Conservation (phyloP, 805 yeast genomes). For the Nakazawaea pomicola region DNA sequence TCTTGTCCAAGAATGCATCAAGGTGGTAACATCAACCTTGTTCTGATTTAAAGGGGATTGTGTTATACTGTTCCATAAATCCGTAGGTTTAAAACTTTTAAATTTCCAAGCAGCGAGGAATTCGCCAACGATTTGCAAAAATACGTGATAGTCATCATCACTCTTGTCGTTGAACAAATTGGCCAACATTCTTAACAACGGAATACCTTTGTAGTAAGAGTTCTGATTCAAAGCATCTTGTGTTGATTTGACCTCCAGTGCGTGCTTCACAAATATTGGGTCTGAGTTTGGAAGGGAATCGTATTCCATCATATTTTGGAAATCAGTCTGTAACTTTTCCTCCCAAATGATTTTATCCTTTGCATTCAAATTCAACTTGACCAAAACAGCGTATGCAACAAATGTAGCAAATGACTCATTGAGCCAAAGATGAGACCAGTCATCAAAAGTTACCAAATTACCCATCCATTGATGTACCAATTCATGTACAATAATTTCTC, state of each 20-base stretch:
- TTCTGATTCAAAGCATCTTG: conserved; percentile 43
- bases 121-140: conserved; percentile 30
- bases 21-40: conserved; percentile 40
- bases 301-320: conserved; percentile 26
- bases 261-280: conserved; percentile 33
- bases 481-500: conserved; percentile 66
- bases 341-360: conserved; percentile 29
- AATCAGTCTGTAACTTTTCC: conserved; percentile 22
- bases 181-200: conserved; percentile 47
- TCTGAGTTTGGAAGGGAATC: conserved; percentile 27
- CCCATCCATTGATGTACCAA: conserved; percentile 82
- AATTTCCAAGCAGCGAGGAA: conserved; percentile 31
- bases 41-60: conserved; percentile 20
- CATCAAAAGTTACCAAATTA: conserved; percentile 58
- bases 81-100: conserved; percentile 41
- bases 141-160: conserved; percentile 26
- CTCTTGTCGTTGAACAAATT: conserved; percentile 29
- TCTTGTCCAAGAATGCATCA: conserved; percentile 57
- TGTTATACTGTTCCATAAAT: conserved; percentile 44
- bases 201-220: conserved; percentile 58
- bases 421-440: conserved; percentile 68
- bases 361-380: conserved; percentile 16
- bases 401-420: conserved; percentile 79
- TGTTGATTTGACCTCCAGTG: conserved; percentile 32
- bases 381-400: conserved; percentile 48